phyloP scores from a whole-genome alignment of 2,329 filamentous ascomycete genomes.

The Diplodia mutila region DNA sequence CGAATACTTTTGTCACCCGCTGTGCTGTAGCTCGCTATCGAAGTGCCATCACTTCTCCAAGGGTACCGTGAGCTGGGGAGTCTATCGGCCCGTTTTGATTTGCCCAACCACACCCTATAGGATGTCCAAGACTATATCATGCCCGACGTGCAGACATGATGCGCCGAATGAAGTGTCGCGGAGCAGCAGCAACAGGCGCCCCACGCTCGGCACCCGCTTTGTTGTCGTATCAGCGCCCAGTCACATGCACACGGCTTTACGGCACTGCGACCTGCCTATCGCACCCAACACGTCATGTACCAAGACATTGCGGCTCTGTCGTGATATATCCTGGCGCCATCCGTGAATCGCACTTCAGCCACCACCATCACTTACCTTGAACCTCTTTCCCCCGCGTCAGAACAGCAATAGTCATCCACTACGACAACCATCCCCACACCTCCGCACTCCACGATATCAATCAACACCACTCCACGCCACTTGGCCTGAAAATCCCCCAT shows the following conservation, averaged over 20 bases:
- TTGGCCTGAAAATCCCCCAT: too few species aligned
- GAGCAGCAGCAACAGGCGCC: background rate
- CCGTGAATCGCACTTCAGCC: too few species aligned
- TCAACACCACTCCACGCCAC: too few species aligned
- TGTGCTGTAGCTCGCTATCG: background rate
- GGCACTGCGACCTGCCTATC: background rate
- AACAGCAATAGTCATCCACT: too few species aligned
- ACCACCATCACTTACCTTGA: background rate
- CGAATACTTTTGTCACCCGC: too few species aligned
- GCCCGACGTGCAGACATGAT: background rate
- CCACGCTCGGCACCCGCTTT: conserved; percentile 5
- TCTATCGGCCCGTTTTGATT: conserved; percentile 6
- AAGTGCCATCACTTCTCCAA: background rate
- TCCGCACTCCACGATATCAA: too few species aligned
- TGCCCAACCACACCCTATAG: background rate
- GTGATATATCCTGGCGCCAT: background rate
- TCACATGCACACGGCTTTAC: conserved; percentile 4
- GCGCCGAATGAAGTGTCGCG: background rate
- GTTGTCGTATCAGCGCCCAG: conserved; percentile 4
- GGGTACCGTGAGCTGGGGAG: background rate
- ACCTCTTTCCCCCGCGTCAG: background rate
- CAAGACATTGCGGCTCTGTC: background rate
- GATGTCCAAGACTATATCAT: background rate
- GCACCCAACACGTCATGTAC: background rate
- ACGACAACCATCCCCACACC: too few species aligned